Conservation (phyloP, 1,284 basidiomycete species). For the Microbotryum saponariae region DNA sequence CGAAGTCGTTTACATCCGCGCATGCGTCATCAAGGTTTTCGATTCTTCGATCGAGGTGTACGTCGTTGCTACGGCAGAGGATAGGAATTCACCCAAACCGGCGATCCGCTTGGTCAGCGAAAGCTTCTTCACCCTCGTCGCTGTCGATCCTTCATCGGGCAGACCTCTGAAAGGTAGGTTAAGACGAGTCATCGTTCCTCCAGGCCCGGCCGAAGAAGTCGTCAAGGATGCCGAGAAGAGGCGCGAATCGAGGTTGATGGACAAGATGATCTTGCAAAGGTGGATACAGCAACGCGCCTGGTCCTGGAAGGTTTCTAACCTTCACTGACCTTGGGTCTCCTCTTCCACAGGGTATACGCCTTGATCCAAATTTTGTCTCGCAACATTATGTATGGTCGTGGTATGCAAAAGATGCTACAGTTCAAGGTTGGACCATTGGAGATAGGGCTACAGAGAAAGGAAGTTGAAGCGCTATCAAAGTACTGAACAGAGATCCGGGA, state of each 20-base stretch:
- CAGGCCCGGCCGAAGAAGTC: constrained; percentile 8
- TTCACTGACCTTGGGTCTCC: background rate
- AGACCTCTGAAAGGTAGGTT: constrained; percentile 21
- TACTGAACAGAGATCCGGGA: too few species aligned
- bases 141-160: constrained; percentile 22
- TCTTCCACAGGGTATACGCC: constrained; percentile 6
- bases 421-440: too few species aligned
- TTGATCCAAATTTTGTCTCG: background rate
- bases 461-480: too few species aligned
- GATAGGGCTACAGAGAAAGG: too few species aligned
- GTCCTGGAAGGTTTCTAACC: background rate
- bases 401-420: too few species aligned
- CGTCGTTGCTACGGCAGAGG: constrained; percentile 25
- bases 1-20: constrained; percentile 22
- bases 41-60: constrained; percentile 28
- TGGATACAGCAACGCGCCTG: background rate
- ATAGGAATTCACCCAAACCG: constrained; percentile 20
- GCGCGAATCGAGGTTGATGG: constrained; percentile 23
- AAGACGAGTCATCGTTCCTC: constrained; percentile 17
- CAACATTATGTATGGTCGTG: too few species aligned
- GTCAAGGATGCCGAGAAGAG: constrained; percentile 17
- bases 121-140: constrained; percentile 30
- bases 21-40: constrained; percentile 26
- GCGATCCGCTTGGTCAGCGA: constrained; percentile 20
- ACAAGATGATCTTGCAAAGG: constrained; percentile 30